Evolutionary conservation across 2,329 filamentous ascomycete species (phyloP).

Genomic region (Colletotrichum navitas): DNA sequence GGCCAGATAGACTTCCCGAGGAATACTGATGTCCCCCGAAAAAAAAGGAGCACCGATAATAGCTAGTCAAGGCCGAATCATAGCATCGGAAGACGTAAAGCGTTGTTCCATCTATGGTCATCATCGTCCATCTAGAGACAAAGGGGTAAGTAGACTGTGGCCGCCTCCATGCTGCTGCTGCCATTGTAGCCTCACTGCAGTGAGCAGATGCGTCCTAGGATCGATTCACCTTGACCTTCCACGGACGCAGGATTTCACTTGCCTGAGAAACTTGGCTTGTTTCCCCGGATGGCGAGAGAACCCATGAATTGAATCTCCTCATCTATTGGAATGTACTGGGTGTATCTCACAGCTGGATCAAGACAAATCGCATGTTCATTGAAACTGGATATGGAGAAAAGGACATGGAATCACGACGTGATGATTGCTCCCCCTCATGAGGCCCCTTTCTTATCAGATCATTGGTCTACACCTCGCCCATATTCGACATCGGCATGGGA

Average conservation of each 20-base stretch:
- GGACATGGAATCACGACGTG: too few species aligned
- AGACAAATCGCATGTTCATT: not conserved
- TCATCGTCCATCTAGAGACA: not conserved
- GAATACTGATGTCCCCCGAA: not conserved
- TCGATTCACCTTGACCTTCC: not conserved
- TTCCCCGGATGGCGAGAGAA: not conserved
- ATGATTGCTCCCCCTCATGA: not conserved
- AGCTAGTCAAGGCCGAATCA: not conserved
- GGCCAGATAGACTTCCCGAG: not conserved
- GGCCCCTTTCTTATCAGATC: not conserved
- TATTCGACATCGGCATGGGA: not conserved
- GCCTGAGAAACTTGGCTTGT: not conserved
- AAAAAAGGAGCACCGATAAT: not conserved
- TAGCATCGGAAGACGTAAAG: not conserved
- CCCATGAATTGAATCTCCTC: not conserved
- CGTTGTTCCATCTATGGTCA: not conserved
- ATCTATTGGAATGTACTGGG: not conserved
- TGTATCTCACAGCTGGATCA: not conserved
- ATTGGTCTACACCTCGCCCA: not conserved
- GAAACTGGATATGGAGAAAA: not conserved
- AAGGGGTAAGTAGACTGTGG: not conserved
- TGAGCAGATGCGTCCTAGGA: not conserved
- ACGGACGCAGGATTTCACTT: not conserved
- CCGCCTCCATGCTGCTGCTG: not conserved
- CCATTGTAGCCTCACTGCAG: not conserved